Evolutionary conservation across 148 eudicot species (phyloP).

Genomic region (Amaranthus cruentus): DNA sequence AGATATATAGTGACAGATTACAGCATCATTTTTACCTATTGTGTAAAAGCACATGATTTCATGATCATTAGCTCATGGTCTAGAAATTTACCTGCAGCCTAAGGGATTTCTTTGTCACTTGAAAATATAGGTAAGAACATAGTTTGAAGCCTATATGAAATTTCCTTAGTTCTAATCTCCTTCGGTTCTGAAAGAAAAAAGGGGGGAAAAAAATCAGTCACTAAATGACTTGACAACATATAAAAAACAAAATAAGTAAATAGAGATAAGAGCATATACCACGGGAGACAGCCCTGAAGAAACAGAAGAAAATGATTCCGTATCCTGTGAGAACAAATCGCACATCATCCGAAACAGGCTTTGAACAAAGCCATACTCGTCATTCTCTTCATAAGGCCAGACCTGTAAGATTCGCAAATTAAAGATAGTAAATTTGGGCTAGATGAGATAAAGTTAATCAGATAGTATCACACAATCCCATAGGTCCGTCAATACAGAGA

Average conservation of each 20-base stretch:
- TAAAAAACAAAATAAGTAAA: not conserved
- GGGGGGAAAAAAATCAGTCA: not conserved
- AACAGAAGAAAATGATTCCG: slow-evolving; percentile 39
- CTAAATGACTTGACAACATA: not conserved
- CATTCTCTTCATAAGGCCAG: slow-evolving; percentile 95
- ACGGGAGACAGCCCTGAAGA: slow-evolving; percentile 33
- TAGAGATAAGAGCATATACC: slow-evolving; percentile 36
- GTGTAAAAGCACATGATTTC: not conserved
- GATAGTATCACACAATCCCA: not conserved
- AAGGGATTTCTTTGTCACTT: slow-evolving; percentile 69
- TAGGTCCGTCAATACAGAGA: not conserved
- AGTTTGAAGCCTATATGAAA: slow-evolving; percentile 76
- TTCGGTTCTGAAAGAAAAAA: slow-evolving; percentile 45
- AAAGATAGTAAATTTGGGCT: not conserved
- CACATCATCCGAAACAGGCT: slow-evolving; percentile 81
- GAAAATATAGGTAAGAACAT: slow-evolving; percentile 85
- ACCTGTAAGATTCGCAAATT: slow-evolving; percentile 37
- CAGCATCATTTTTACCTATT: not conserved
- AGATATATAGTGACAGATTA: not conserved
- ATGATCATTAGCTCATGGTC: not conserved
- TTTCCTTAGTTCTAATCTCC: slow-evolving; percentile 62
- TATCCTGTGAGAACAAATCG: slow-evolving; percentile 58
- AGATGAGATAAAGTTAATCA: not conserved
- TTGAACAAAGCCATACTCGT: slow-evolving; percentile 81
- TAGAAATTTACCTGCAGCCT: slow-evolving; percentile 57